Percentiles rank a stretch among this genome's conserved stretches.
Conservation (phyloP, 208 protist species). For the Leishmania tropica region DNA sequence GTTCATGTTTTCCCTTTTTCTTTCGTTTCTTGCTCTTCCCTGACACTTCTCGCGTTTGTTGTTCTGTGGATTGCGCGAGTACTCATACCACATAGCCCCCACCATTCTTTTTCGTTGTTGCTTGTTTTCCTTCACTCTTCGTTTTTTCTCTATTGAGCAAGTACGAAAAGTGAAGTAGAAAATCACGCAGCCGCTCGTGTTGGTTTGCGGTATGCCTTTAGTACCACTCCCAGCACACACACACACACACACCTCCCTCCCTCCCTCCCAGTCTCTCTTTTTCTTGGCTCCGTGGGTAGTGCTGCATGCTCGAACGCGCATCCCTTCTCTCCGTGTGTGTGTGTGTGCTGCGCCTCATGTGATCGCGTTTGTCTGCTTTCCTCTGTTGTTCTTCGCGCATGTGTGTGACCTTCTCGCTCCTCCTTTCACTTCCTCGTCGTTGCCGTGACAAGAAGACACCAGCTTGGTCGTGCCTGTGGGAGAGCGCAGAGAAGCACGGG, state of each 20-base stretch:
- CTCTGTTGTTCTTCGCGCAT: background rate
- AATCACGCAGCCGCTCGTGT: background rate
- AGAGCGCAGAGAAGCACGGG: background rate
- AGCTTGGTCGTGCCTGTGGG: background rate
- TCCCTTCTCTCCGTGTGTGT: background rate
- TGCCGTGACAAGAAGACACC: background rate
- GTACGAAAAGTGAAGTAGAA: conserved; percentile 2
- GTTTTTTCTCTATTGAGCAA: background rate
- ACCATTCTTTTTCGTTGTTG: background rate
- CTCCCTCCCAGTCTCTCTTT: background rate
- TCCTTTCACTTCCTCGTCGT: background rate
- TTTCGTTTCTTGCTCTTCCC: background rate
- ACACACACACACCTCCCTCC: too few species aligned
- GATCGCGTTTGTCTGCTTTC: background rate
- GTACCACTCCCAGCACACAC: background rate
- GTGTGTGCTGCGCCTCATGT: background rate
- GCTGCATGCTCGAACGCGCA: background rate
- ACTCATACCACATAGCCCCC: background rate
- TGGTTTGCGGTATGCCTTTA: background rate
- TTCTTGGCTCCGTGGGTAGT: background rate
- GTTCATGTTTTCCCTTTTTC: background rate
- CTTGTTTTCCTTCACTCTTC: background rate
- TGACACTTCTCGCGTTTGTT: background rate
- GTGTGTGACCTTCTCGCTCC: background rate
- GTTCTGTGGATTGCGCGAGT: background rate